Evolutionary conservation across 2,329 filamentous ascomycete species (phyloP), one percentile per base, ranked within the genome.

Genomic region (Colletotrichum cuscutae): DNA sequence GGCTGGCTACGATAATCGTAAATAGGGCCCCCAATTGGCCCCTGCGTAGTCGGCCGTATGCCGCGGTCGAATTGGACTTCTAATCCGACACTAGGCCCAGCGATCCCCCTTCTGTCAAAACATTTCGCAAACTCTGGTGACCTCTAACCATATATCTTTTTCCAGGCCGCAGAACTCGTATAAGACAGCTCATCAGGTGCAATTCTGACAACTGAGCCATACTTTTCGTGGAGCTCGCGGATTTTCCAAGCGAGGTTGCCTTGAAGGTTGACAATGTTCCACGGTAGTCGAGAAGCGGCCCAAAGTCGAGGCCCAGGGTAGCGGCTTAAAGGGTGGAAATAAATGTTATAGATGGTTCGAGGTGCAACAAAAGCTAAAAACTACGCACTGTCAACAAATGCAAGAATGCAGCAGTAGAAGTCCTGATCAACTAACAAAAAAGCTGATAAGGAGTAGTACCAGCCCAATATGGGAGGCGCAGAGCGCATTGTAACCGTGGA

Each of bases 281-380:
- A 86, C 4, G 74, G 71, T 5, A 86, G 79, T 3, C 84, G 82
- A 1, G 78, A 70, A 9, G 49, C 60, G 15, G 87, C 91, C 28
- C 94, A 94, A 37, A 94, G 77, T 66, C 91, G 85, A 0, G 92
- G 93, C 0, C 94, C 94, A 0, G 94, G 94, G 76, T 94, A 94
- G 77, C 88, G 90, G 80, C 91, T 89, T 69, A 95, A 82, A 5
- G 92, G 91, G 68, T 83, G 81, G n/a, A 82, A 74, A 72, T 76
- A 78, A 67, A 82, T 70, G 68, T 81, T 81, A 75, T 81, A 80
- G 15, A 80, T 26, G 12, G 49, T 54, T n/a, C 66, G 57, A 3
- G 56, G 19, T 12, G 13, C 19, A 28, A 30, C 32, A 3, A 62
- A 57, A 4, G 57, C 4, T 1, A 9, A 13, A 22, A 42, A 30